A percentile compares a stretch with the other conserved stretches of the same genome.
phyloP scores from a whole-genome alignment of 768 basidiomycete genomes.

The Boletellus ananiceps region DNA sequence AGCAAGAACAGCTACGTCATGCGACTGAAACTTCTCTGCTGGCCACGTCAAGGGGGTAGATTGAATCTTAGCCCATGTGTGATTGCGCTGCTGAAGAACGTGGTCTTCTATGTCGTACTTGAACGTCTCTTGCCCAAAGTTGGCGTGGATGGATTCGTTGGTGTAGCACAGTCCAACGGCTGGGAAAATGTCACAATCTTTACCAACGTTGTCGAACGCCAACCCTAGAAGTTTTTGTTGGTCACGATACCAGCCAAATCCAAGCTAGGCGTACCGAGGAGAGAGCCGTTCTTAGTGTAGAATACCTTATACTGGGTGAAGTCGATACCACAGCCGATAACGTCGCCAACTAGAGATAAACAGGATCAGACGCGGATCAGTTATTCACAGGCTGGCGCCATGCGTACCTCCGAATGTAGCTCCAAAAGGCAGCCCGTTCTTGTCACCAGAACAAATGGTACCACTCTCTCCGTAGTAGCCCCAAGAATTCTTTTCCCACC shows the following conservation, averaged over 20 bases:
- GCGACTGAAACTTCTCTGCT: conserved; percentile 13
- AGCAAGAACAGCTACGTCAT: conserved; percentile 4
- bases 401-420: conserved; percentile 75
- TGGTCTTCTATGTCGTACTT: conserved; percentile 87
- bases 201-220: conserved; percentile 70
- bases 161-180: conserved; percentile 83
- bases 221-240: conserved; percentile 39
- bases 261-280: conserved; percentile 46
- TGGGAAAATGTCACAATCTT: conserved; percentile 68
- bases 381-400: background rate
- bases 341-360: conserved; percentile 62
- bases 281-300: conserved; percentile 83
- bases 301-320: conserved; percentile 77
- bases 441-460: conserved; percentile 67
- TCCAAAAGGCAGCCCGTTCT: conserved; percentile 68
- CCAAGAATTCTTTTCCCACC: conserved; percentile 84
- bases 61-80: conserved; percentile 65
- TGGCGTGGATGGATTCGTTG: conserved; percentile 74
- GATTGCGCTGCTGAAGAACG: conserved; percentile 64
- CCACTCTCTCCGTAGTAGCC: conserved; percentile 94
- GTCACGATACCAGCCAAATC: conserved; percentile 7
- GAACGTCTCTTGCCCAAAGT: conserved; percentile 87
- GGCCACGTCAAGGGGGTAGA: conserved; percentile 49
- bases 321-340: conserved; percentile 90
- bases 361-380: conserved; percentile 1